Conservation (phyloP, 2,329 filamentous ascomycete genomes). For the Pseudogymnoascus sp. region DNA sequence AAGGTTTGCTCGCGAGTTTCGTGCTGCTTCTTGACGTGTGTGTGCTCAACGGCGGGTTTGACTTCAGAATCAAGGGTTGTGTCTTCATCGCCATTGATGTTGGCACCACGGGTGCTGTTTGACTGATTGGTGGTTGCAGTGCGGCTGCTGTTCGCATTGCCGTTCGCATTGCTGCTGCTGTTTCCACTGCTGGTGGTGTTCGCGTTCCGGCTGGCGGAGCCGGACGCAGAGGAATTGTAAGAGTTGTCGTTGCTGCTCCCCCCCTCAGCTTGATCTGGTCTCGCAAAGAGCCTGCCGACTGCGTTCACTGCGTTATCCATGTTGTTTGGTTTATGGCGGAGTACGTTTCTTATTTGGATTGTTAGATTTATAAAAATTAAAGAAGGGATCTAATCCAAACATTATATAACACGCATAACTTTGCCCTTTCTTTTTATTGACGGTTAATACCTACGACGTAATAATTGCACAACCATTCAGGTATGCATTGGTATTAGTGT, state of each 20-base stretch:
- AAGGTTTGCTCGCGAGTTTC: conserved; percentile 7
- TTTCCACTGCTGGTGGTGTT: neutral
- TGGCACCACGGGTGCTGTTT: neutral
- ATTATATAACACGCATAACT: neutral
- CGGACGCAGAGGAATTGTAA: neutral
- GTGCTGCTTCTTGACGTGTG: conserved; percentile 16
- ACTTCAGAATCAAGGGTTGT: conserved; percentile 15
- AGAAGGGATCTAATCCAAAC: neutral
- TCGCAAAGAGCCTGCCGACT: conserved; percentile 16
- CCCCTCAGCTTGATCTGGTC: conserved; percentile 3
- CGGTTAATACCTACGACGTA: neutral
- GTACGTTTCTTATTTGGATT: neutral
- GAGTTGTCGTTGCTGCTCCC: conserved; percentile 1
- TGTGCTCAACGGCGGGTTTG: conserved; percentile 17
- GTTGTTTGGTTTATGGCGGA: neutral
- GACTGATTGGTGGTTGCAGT: neutral
- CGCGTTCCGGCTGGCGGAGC: neutral
- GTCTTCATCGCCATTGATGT: conserved; percentile 11
- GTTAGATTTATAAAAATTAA: neutral
- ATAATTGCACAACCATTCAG: conserved; percentile 3
- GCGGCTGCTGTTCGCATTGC: neutral
- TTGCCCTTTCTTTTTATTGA: neutral
- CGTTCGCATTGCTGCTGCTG: neutral
- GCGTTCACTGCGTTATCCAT: conserved; percentile 18
- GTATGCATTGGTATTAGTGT: neutral